Evolutionary conservation across 2,329 filamentous ascomycete species (phyloP).

Genomic region (Cercospora zeae-maydis): DNA sequence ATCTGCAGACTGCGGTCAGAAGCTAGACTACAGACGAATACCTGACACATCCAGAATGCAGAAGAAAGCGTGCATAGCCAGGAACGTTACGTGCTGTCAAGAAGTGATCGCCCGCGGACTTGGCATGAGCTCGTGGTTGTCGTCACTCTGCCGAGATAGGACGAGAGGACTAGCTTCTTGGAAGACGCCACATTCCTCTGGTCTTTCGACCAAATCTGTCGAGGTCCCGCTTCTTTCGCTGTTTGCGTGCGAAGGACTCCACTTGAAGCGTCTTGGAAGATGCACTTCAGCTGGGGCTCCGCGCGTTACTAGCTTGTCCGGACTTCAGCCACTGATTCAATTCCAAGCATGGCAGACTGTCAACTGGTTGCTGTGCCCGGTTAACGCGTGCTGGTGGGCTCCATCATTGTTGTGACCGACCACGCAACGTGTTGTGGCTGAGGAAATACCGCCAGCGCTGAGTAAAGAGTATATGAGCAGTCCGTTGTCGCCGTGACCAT

Average conservation of each 20-base stretch:
- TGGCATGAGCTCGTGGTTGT: not conserved
- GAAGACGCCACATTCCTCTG: not conserved
- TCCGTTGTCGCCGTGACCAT: not conserved
- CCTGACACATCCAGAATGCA: not conserved
- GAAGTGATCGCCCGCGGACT: not conserved
- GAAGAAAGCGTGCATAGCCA: slow-evolving; percentile 3
- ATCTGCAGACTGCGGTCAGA: not conserved
- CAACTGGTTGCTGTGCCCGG: not conserved
- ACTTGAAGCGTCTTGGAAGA: not conserved
- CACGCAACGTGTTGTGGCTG: slow-evolving; percentile 1
- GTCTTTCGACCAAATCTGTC: not conserved
- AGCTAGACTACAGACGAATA: not conserved
- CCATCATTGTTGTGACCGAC: not conserved
- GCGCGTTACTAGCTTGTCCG: not conserved
- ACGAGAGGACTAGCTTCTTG: slow-evolving; percentile 7
- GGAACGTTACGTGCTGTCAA: not conserved
- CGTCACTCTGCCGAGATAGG: slow-evolving; percentile 1
- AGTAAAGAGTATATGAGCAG: not conserved
- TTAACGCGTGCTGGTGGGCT: not conserved
- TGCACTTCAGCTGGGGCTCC: not conserved
- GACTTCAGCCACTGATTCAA: slow-evolving; percentile 2
- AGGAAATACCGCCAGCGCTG: not conserved
- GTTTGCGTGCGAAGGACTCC: not conserved
- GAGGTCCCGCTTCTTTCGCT: not conserved
- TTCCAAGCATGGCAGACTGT: not conserved